Conservation (phyloP, 73 alveolate species). For the Paramecium sexaurelia region DNA sequence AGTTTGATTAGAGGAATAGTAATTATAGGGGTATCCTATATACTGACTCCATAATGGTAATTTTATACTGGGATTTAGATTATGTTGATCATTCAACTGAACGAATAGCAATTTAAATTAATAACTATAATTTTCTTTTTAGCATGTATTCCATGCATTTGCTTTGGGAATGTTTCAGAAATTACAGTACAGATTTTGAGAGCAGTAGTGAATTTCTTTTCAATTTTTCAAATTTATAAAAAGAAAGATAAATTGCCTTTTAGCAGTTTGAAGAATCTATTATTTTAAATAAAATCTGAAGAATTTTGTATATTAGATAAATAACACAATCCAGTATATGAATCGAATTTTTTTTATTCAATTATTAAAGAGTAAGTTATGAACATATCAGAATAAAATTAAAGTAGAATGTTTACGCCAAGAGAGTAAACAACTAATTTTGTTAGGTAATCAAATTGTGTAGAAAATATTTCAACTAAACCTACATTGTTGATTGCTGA, state of each 20-base stretch:
- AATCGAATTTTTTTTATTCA: not conserved
- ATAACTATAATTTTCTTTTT: not conserved
- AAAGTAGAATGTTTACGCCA: not conserved
- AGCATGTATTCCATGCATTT: not conserved
- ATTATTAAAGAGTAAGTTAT: not conserved
- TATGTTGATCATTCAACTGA: not conserved
- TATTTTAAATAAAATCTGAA: not conserved
- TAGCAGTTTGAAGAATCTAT: not conserved
- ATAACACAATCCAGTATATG: not conserved
- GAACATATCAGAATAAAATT: not conserved
- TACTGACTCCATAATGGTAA: not conserved
- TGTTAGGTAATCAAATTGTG: not conserved
- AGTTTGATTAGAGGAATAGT: not conserved
- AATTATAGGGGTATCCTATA: not conserved
- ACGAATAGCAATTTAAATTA: slow-evolving; percentile 1
- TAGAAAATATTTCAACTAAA: not conserved
- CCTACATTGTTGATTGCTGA: not conserved
- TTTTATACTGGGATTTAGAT: not conserved
- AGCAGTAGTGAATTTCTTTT: not conserved
- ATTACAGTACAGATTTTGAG: not conserved
- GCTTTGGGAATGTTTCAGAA: not conserved
- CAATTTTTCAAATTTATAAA: not conserved
- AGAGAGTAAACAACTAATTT: not conserved
- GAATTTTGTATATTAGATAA: not conserved
- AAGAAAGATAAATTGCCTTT: not conserved